Evolutionary conservation across 2,329 filamentous ascomycete genomes (phyloP).

Genomic region (Colletotrichum gloeosporioides): DNA sequence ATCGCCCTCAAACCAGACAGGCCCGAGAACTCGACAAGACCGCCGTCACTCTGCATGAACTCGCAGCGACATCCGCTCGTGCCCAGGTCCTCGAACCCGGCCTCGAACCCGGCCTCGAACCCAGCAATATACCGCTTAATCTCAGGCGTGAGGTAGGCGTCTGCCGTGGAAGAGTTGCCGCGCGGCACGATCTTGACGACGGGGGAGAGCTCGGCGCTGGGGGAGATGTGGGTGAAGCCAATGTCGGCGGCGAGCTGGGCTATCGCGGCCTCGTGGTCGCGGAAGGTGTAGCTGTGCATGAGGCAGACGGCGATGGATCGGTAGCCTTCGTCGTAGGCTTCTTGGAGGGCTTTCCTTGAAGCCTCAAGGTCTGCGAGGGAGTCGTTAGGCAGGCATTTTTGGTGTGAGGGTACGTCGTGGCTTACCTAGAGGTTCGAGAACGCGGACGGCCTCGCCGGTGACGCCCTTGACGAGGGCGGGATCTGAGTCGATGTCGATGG

Average conservation of each 20-base stretch:
- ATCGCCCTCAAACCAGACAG: conserved; percentile 75
- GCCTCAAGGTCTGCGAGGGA: conserved; percentile 44
- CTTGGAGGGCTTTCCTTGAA: conserved; percentile 61
- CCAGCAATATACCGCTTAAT: conserved; percentile 71
- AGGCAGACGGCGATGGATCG: conserved; percentile 73
- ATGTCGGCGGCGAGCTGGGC: conserved; percentile 40
- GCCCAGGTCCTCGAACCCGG: conserved; percentile 59
- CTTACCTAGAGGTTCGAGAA: conserved; percentile 59
- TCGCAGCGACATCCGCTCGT: conserved; percentile 60
- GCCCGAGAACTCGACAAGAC: conserved; percentile 58
- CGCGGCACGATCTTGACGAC: conserved; percentile 76
- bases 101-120: conserved; percentile 47
- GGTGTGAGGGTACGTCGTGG: accelerated
- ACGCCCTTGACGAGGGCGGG: conserved; percentile 57
- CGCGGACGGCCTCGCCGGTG: conserved; percentile 71
- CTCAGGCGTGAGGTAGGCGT: conserved; percentile 78
- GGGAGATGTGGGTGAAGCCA: conserved; percentile 68
- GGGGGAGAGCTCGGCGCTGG: conserved; percentile 53
- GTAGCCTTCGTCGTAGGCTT: conserved; percentile 65
- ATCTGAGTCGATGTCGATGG: conserved; percentile 10
- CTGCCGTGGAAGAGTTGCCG: conserved; percentile 78
- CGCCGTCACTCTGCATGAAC: conserved; percentile 72
- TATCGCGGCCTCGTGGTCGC: conserved; percentile 57
- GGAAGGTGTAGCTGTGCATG: conserved; percentile 76
- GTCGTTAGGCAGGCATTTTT: neutral